These are phyloP conservation scores for Nissolia schottii DNA, from an alignment of 306 rosid genomes.

Conservation along the genomic window DNA sequence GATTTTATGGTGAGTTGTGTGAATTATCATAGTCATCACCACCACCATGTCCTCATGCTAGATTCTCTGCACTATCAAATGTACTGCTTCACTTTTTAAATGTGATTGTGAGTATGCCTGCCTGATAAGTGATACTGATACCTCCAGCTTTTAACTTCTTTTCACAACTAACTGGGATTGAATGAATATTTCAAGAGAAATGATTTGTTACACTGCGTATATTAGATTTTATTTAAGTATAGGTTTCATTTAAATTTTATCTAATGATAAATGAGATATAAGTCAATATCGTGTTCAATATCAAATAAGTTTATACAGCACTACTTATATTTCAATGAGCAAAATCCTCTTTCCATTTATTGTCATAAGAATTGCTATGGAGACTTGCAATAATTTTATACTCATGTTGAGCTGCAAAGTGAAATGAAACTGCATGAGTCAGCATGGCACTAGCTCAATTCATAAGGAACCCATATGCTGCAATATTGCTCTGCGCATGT, in stretches of 20 bases:
- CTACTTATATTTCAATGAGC: neutral
- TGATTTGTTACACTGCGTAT: too few relatives aligned
- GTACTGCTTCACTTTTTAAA: neutral
- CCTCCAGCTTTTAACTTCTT: neutral
- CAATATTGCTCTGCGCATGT: neutral
- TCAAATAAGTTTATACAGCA: too few relatives aligned
- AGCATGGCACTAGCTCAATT: neutral
- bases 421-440: neutral
- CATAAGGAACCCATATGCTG: neutral
- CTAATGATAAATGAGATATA: too few relatives aligned
- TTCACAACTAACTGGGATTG: neutral
- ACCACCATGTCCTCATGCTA: constrained; percentile 12
- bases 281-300: too few relatives aligned
- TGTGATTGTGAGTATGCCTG: neutral
- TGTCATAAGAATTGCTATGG: neutral
- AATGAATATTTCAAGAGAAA: too few relatives aligned
- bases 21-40: constrained; percentile 17
- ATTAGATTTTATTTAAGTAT: too few relatives aligned
- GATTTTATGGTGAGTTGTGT: neutral
- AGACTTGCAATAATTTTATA: neutral
- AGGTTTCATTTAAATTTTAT: too few relatives aligned
- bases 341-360: neutral
- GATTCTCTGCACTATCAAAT: constrained; percentile 7
- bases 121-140: neutral
- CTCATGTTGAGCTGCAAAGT: neutral